Evolutionary conservation across 2,329 filamentous ascomycete species (phyloP).

Genomic region (Ramichloridium luteum): DNA sequence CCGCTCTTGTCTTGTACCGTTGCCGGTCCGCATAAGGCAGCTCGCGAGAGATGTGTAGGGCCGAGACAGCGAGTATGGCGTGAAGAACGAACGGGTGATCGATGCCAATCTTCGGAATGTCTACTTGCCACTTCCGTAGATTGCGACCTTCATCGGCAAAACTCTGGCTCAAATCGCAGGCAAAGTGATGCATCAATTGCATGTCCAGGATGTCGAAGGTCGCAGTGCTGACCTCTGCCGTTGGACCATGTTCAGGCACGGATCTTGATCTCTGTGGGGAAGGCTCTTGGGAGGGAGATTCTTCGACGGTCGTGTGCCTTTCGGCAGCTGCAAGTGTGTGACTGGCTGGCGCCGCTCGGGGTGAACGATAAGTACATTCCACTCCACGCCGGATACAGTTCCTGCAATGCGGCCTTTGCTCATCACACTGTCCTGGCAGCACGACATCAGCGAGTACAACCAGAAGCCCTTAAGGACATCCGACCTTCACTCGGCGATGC

Average conservation of each 20-base stretch:
- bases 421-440: constrained; percentile 11
- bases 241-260: background rate
- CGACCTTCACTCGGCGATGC: constrained; percentile 11
- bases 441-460: background rate
- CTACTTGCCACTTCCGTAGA: constrained; percentile 5
- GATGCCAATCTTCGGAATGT: constrained; percentile 9
- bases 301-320: background rate
- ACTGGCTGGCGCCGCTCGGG: background rate
- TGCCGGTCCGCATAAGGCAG: constrained; percentile 2
- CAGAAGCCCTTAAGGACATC: background rate
- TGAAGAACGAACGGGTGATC: constrained; percentile 11
- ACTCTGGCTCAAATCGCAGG: constrained; percentile 5
- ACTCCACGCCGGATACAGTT: constrained; percentile 11
- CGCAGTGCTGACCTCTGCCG: background rate
- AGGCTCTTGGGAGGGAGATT: background rate
- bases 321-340: constrained; percentile 1
- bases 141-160: constrained; percentile 6
- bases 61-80: constrained; percentile 12
- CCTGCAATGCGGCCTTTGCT: constrained; percentile 11
- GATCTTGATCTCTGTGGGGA: constrained; percentile 2
- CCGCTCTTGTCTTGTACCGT: constrained; percentile 5
- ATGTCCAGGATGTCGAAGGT: constrained; percentile 11
- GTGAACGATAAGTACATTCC: constrained; percentile 8
- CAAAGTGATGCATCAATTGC: constrained; percentile 12
- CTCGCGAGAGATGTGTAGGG: constrained; percentile 11